Percentiles rank a stretch among this genome's conserved stretches.
These are phyloP conservation scores for Heimioporus sp. DNA, from an alignment of 768 basidiomycete genomes.

Conservation along the genomic window DNA sequence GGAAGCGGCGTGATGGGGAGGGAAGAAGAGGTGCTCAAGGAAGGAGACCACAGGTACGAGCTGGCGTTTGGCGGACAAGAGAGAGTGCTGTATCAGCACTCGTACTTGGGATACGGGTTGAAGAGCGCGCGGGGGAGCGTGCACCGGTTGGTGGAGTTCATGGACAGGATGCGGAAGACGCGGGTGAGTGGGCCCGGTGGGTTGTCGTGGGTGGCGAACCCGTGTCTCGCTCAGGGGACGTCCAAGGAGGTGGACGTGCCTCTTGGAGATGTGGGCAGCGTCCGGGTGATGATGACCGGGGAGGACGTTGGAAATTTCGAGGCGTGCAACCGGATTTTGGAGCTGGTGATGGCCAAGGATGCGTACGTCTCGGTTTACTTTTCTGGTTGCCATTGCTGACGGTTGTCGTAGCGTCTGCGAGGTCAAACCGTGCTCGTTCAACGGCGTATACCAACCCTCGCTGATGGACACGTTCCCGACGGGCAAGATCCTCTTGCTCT, in stretches of 20 bases:
- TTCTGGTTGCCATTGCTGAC: background rate
- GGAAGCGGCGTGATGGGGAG: constrained; percentile 28
- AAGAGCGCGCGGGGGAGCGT: constrained; percentile 85
- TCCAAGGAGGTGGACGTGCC: constrained; percentile 62
- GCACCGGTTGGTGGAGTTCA: constrained; percentile 89
- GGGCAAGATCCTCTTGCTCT: constrained; percentile 87
- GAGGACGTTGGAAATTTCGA: constrained; percentile 81
- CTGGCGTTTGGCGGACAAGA: constrained; percentile 69
- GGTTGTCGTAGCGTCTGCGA: constrained; percentile 64
- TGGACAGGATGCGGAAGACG: constrained; percentile 46
- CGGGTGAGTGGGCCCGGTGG: constrained; percentile 2
- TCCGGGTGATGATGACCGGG: constrained; percentile 84
- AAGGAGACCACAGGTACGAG: constrained; percentile 91
- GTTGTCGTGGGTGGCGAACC: constrained; percentile 46
- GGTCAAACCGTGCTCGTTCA: constrained; percentile 93
- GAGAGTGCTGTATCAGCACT: constrained; percentile 91
- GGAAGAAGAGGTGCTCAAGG: constrained; percentile 42
- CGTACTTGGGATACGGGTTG: constrained; percentile 94
- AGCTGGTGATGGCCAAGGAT: constrained; percentile 93
- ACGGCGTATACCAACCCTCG: constrained; percentile 96
- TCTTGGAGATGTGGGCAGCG: constrained; percentile 35
- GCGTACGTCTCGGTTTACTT: constrained; percentile 49
- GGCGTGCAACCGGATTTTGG: constrained; percentile 78
- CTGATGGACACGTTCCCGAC: constrained; percentile 83
- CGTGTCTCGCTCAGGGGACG: constrained; percentile 76